Percentiles rank a stretch among this genome's conserved stretches.
phyloP scores from a whole-genome alignment of 176 grass and related monocot genomes.

The Calamus simplicifolius region DNA sequence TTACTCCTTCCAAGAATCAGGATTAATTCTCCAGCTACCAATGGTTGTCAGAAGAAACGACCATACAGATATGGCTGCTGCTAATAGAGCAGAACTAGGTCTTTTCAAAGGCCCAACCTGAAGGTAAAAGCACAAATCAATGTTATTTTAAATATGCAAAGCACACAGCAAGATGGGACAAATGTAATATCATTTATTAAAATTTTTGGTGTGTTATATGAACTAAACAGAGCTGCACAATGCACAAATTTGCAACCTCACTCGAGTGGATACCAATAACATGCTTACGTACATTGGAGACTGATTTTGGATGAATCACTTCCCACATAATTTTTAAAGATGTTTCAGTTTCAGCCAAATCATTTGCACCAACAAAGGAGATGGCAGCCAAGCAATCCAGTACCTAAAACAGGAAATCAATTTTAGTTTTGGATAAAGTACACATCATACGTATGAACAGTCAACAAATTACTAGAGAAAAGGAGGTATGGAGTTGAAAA shows the following conservation, averaged over 20 bases:
- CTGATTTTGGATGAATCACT: slow-evolving; percentile 81
- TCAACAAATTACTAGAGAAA: too few relatives aligned
- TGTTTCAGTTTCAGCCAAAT: slow-evolving; percentile 58
- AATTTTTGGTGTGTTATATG: too few relatives aligned
- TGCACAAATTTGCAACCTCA: too few relatives aligned
- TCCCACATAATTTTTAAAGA: slow-evolving; percentile 80
- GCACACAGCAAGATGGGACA: too few relatives aligned
- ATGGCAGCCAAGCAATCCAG: slow-evolving; percentile 65
- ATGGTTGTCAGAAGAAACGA: slow-evolving; percentile 88
- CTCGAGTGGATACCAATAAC: neutral
- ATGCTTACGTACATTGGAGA: slow-evolving; percentile 56
- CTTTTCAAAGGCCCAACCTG: slow-evolving; percentile 73
- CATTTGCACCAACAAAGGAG: slow-evolving; percentile 67
- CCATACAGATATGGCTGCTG: slow-evolving; percentile 85
- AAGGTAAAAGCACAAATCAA: slow-evolving; percentile 4
- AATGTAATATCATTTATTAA: too few relatives aligned
- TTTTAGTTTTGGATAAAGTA: too few relatives aligned
- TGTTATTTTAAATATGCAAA: too few relatives aligned
- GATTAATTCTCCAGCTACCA: slow-evolving; percentile 74
- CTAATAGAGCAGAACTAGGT: slow-evolving; percentile 43
- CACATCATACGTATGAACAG: too few relatives aligned
- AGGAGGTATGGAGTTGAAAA: neutral
- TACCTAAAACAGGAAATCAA: slow-evolving; percentile 29
- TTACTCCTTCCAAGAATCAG: slow-evolving; percentile 93
- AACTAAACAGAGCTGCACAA: too few relatives aligned